Percentiles rank a stretch among this genome's conserved stretches.
phyloP scores from a whole-genome alignment of 2,329 filamentous ascomycete genomes.

The Drechslerella coelobrocha region DNA sequence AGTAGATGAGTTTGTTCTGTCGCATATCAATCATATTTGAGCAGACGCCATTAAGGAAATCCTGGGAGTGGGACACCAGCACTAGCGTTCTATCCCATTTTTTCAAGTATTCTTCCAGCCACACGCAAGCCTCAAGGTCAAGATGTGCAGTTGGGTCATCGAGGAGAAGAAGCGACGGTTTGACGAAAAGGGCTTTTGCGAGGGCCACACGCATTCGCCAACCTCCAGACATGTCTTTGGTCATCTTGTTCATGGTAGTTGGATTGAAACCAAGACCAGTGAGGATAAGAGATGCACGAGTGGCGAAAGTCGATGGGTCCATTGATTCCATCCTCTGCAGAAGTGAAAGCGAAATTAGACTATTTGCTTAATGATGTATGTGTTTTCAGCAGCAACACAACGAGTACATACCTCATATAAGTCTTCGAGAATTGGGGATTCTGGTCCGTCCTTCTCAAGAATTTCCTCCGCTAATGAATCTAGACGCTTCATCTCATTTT shows the following conservation, averaged over 20 bases:
- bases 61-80: constrained; percentile 95
- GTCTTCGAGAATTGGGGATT: constrained; percentile 87
- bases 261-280: constrained; percentile 99
- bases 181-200: constrained; percentile 96
- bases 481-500: constrained; percentile 87
- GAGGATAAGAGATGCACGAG: constrained; percentile 92
- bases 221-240: constrained; percentile 99
- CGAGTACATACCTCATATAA: constrained; percentile 81
- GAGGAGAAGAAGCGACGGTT: constrained; percentile 91
- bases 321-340: constrained; percentile 92
- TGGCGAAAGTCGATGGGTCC: constrained; percentile 97
- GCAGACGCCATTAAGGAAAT: constrained; percentile 99
- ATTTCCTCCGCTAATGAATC: constrained; percentile 89
- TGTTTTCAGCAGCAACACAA: not conserved
- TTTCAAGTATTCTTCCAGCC: constrained; percentile 99
- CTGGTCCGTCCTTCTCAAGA: constrained; percentile 88
- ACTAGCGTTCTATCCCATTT: constrained; percentile 98
- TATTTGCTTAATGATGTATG: not conserved
- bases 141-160: constrained; percentile 99
- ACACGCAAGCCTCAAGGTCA: constrained; percentile 99
- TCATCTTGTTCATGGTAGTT: constrained; percentile 96
- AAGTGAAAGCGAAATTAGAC: not conserved
- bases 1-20: constrained; percentile 85
- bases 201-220: constrained; percentile 99
- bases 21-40: constrained; percentile 99